Percentiles rank a stretch among this genome's conserved stretches.
Evolutionary conservation across 2,329 filamentous ascomycete species (phyloP).

Genomic region (Pleomassaria siparia): DNA sequence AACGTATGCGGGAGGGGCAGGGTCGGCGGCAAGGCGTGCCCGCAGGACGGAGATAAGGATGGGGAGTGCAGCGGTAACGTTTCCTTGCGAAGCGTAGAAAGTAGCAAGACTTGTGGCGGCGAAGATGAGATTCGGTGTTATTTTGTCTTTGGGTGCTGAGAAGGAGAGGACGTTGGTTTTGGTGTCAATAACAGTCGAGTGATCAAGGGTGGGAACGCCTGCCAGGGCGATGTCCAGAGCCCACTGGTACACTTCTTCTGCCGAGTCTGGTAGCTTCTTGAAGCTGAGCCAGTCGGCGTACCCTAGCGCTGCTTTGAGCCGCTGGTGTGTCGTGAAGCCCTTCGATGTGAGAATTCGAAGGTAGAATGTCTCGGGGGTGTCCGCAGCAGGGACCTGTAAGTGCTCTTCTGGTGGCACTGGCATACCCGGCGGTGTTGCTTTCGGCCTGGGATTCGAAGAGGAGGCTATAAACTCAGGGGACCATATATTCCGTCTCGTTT

Average conservation of each 20-base stretch:
- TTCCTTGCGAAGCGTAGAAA: conserved; percentile 70
- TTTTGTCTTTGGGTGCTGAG: conserved; percentile 49
- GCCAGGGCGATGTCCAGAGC: conserved; percentile 73
- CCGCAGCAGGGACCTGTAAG: conserved; percentile 69
- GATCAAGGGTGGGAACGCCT: conserved; percentile 49
- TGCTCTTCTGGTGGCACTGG: conserved; percentile 70
- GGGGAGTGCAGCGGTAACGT: conserved; percentile 71
- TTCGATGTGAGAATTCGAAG: conserved; percentile 77
- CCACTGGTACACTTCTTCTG: conserved; percentile 72
- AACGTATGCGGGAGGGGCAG: conserved; percentile 38
- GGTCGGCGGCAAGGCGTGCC: conserved; percentile 65
- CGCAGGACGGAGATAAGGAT: conserved; percentile 84
- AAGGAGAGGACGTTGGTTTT: conserved; percentile 63
- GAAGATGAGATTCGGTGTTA: conserved; percentile 73
- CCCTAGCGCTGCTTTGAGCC: conserved; percentile 76
- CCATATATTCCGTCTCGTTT: conserved; percentile 62
- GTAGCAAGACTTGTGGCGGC: conserved; percentile 77
- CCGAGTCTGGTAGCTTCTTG: conserved; percentile 66
- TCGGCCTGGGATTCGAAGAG: conserved; percentile 79
- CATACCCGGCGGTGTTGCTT: conserved; percentile 67
- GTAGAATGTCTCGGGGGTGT: conserved; percentile 73
- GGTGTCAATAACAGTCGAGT: conserved; percentile 57
- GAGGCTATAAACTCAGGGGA: conserved; percentile 74
- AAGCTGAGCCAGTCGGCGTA: conserved; percentile 86
- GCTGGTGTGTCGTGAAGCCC: conserved; percentile 78